Evolutionary conservation across 2,329 filamentous ascomycete genomes (phyloP), one percentile per base, ranked within the genome.

Genomic region (Botrytis fabae): DNA sequence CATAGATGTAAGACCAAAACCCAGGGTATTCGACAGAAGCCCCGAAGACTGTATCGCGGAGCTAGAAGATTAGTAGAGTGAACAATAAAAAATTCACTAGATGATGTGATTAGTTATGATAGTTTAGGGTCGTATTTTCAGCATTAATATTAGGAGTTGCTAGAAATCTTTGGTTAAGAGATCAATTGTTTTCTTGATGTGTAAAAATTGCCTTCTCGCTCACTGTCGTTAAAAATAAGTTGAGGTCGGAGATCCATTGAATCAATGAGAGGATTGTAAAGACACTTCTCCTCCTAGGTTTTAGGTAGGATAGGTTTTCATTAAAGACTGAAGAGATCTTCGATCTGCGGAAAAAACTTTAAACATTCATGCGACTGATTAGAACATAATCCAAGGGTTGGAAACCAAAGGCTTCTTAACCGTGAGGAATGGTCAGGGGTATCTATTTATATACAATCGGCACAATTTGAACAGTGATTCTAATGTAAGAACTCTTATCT

Each of bases 331-430:
- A 4, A 16, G 25, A 12, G 12, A 14, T n/a, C 51, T 28, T 1
- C 22, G 28, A n/a, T 6, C 12, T 54, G 25, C 7, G 12, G 16
- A 54, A 8, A 8, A 1, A 3, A 54, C 25, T 54, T 16, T 28
- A 5, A 16, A 54, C 0, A 1, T 28, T 16, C 25, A 51, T 51
- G 5, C 5, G 10, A 51, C 14, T 4, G 12, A 28, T 25, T n/a
- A 2, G 1, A 3, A 28, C 4, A 3, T 1, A 28, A 16, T 2
- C 12, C 1, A 28, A 0, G 25, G 4, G 12, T 28, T 16, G 48
- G 0, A 54, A n/a, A n/a, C 4, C 25, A 16, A 54, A 14, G 3
- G 10, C 3, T n/a, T 12, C 4, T 51, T 5, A 2, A n/a, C 0
- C 4, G 10, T 0, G 14, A 51, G 4, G 1, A 51, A 51, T 14